Evolutionary conservation across 2,329 filamentous ascomycete genomes (phyloP).

Genomic region (Verticillium nubilum): DNA sequence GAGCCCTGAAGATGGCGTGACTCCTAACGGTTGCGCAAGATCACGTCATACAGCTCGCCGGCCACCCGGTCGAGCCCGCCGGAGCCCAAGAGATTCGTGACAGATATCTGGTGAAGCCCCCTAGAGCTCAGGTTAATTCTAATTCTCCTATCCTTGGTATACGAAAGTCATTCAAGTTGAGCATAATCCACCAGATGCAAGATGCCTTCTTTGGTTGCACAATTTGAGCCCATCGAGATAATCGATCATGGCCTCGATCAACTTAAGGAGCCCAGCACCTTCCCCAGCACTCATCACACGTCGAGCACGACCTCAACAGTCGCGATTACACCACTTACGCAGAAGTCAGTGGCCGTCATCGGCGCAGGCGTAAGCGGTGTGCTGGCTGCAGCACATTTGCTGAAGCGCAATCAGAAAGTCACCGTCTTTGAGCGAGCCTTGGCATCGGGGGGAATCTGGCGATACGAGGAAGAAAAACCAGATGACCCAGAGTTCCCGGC

Average conservation of each 20-base stretch:
- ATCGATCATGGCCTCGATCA: not conserved
- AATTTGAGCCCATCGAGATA: not conserved
- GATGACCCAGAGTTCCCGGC: constrained; percentile 27
- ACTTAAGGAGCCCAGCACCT: not conserved
- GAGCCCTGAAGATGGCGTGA: not conserved
- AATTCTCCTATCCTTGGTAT: not conserved
- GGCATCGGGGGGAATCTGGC: constrained; percentile 21
- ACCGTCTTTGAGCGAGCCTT: constrained; percentile 1
- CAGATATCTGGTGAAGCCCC: not conserved
- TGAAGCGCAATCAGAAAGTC: not conserved
- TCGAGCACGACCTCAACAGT: not conserved
- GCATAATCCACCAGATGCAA: not conserved
- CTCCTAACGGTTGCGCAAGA: not conserved
- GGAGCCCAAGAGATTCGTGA: not conserved
- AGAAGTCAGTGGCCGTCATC: constrained; percentile 3
- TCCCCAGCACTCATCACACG: not conserved
- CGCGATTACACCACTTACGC: not conserved
- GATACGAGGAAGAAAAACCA: constrained; percentile 24
- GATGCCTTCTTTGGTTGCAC: not conserved
- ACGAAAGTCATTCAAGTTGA: not conserved
- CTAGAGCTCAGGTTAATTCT: not conserved
- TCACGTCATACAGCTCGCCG: not conserved
- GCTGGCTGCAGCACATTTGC: not conserved
- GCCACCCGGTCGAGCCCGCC: not conserved
- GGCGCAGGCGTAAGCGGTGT: constrained; percentile 5